phyloP scores from a whole-genome alignment of 306 rosid species.

The Vachellia pachyceras region DNA sequence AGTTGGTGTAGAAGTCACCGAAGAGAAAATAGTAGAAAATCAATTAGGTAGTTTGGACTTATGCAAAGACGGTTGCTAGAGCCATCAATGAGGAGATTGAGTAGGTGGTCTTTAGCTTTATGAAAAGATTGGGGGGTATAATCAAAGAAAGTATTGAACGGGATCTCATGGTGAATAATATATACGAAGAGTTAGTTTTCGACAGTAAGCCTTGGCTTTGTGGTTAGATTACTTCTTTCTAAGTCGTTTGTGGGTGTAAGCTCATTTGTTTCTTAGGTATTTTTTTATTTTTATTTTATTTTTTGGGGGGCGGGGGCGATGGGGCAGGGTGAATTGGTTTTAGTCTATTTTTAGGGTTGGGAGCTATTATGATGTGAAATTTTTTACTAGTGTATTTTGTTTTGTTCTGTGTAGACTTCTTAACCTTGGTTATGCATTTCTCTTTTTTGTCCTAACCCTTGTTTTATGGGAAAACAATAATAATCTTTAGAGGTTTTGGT shows the following conservation, averaged over 20 bases:
- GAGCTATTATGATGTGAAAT: background rate
- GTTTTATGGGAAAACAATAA: background rate
- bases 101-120: background rate
- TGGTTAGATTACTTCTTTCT: background rate
- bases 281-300: no score
- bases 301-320: background rate
- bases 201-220: background rate
- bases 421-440: background rate
- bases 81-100: background rate
- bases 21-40: background rate
- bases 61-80: background rate
- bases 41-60: background rate
- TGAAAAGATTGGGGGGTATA: background rate
- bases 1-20: background rate
- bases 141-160: background rate
- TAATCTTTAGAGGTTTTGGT: background rate
- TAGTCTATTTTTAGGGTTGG: background rate
- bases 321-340: background rate
- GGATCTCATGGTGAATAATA: background rate
- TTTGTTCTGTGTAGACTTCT: constrained; percentile 1
- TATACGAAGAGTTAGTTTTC: background rate
- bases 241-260: background rate
- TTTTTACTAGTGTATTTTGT: background rate
- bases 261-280: background rate
- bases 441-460: background rate